Base-by-base conservation (phyloP, 2,329 filamentous ascomycete genomes). In the Colletotrichum melonis region DNA sequence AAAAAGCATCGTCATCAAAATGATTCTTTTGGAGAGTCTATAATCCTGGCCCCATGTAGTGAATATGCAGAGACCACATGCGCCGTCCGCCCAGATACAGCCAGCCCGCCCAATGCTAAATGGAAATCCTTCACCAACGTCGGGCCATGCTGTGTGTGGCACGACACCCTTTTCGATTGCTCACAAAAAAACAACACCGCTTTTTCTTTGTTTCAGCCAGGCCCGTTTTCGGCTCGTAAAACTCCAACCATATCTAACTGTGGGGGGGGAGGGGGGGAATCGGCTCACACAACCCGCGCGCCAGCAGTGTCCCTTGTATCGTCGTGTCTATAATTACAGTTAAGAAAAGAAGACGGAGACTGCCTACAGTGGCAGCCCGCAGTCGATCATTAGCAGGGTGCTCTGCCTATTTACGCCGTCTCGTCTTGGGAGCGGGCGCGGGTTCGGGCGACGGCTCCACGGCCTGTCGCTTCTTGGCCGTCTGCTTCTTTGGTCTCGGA, bases 401-500 rank as follows among this genome's bases (percentile, higher is more conserved):
- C 4, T 35, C 32, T 35, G 32, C 32, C 32, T 57, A 76, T 58
- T 76, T 75, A 30, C 75, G 73, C 24, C 76, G 71, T 30, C 77
- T 75, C 46, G 76, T 77, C 73, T 79, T 79, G 11, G 75, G 69
- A 16, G 77, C 75, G 32, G 78, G 77, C 30, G 75, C 75, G 12
- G 75, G 75, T 4, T 72, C 76, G 8, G 77, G 75, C 5, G 68
- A 71, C 12, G 73, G 69, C 24, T 74, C 77, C 63, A 76, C 74
- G 32, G 84, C 85, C 78, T 88, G 86, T 67, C 87, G 85, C 80
- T 89, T 90, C 79, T 84, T 86, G 12, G 63, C 32, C 19, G 82
- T 84, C 74, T 86, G 85, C 81, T 90, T 91, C 76, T 85, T 83
- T 26, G 84, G 77, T 73, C 87, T 83, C 5, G 86, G 86, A 1